Evolutionary conservation across 2,329 filamentous ascomycete genomes (phyloP), one percentile per base, ranked within the genome.

Genomic region (Sclerotiophoma versabilis): DNA sequence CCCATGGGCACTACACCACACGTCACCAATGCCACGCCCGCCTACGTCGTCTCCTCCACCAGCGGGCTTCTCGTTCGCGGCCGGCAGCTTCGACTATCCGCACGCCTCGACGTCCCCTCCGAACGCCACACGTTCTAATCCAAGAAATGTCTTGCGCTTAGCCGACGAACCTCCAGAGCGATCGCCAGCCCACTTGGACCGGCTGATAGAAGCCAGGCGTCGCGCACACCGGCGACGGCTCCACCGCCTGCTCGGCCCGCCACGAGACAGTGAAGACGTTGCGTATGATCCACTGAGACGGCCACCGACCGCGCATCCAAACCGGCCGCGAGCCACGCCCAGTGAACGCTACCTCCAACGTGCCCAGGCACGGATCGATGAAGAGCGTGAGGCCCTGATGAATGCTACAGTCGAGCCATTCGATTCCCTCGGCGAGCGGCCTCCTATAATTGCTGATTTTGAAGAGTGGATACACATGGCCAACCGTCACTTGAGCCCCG

Each of bases 51-150:
- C 70, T 23, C 64, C 70, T 33, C 66, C 65, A 20, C 60, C 68
- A 25, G 46, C 64, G n/a, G 54, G 52, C 42, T 70, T 69, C 47
- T 55, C 70, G 49, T 73, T 70, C 62, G 71, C 71, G 29, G 70
- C 70, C 29, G 76, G 75, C 57, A 71, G 69, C 62, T 79, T 79
- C 65, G 79, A 81, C 66, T 75, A 75, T 47, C 79, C 79, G 19
- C 76, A 77, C 37, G 78, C 79, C 34, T 72, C 69, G n/a, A 54
- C 66, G 6, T 69, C 71, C 5, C 57, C 64, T 7, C 63, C 51
- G 8, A 47, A 44, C 11, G 20, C 55, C n/a, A 23, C 54, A 19
- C 55, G 57, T 32, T 41, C 58, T 15, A 37, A 42, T 1, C 29
- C 52, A 19, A 34, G 54, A 9, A 58, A 57, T 29, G 53, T 56